phyloP scores from a whole-genome alignment of 345 rosid species.

The Raphanus sativus region DNA sequence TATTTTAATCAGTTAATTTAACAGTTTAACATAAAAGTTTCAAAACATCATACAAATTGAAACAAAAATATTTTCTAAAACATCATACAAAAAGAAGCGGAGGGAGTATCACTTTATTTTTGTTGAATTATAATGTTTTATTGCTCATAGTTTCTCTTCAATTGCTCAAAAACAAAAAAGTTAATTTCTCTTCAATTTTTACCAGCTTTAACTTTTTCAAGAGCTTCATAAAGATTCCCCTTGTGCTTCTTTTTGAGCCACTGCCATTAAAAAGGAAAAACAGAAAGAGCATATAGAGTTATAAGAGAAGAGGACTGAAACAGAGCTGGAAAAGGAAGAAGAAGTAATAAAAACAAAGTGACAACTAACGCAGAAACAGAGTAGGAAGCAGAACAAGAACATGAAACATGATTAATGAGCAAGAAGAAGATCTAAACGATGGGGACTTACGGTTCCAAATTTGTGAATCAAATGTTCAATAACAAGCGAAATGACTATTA shows the following conservation, averaged over 20 bases:
- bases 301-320: neutral
- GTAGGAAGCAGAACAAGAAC: conserved; percentile 42
- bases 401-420: no score
- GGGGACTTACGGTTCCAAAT: conserved; percentile 34
- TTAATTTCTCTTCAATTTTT: neutral
- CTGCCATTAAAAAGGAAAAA: neutral
- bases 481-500: conserved; percentile 51
- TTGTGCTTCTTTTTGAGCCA: neutral
- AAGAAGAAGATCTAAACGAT: neutral
- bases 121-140: neutral
- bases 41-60: no score
- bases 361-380: neutral
- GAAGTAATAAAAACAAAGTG: neutral
- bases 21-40: no score
- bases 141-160: neutral
- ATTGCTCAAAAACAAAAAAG: neutral
- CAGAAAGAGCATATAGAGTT: neutral
- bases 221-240: neutral
- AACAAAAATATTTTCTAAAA: no score
- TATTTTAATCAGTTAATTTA: no score
- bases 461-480: conserved; percentile 54
- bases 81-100: no score
- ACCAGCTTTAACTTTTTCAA: neutral
- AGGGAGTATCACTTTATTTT: neutral
- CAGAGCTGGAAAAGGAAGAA: neutral